Evolutionary conservation across 2,329 filamentous ascomycete species (phyloP), one percentile per base, ranked within the genome.

Genomic region (Passalora sequoiae): DNA sequence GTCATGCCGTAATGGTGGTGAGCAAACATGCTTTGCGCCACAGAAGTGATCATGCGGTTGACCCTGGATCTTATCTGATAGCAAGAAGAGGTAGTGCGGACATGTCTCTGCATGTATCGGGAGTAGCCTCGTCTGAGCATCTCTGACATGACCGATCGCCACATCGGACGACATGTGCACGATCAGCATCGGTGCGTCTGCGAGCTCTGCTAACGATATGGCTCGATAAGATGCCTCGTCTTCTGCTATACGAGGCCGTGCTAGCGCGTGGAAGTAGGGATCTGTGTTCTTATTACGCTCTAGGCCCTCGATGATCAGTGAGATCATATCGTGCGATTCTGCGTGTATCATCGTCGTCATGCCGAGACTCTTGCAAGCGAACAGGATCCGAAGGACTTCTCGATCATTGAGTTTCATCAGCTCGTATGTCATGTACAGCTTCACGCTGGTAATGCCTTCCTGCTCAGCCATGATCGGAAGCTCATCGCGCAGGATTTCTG

Each of bases 381-480:
- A 67, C 39, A 80, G 59, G 9, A 78, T 70, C 24, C 70, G 67
- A 19, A 79, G 63, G 35, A 78, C 68, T 46, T 76, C 62, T 20
- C 66, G 54, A 49, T 77, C 74, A 6, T 66, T 63, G 5, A 77
- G 64, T 51, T 74, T 71, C 49, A 75, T 64, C 1, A 70, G 66
- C 33, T 69, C 64, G 53, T 75, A 76, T 1, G 72, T 75, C 71
- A 76, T 75, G 62, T 75, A 76, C 16, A 76, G 63, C 56, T 76
- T 76, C 27, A 75, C 62, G 4, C 64, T 69, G 3, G 70, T 70
- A 41, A 75, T 68, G 9, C 73, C 73, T 19, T 67, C 59, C n/a
- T 54, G 42, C 3, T 62, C 42, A 3, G 63, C 66, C 12, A 74
- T 51, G 12, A 60, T 47, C 1, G 69, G 66, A 22, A 74, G 57